A percentile compares a stretch with the other conserved stretches of the same genome.
Evolutionary conservation across 805 yeast genomes (phyloP).

Genomic region (Candida insectalens): DNA sequence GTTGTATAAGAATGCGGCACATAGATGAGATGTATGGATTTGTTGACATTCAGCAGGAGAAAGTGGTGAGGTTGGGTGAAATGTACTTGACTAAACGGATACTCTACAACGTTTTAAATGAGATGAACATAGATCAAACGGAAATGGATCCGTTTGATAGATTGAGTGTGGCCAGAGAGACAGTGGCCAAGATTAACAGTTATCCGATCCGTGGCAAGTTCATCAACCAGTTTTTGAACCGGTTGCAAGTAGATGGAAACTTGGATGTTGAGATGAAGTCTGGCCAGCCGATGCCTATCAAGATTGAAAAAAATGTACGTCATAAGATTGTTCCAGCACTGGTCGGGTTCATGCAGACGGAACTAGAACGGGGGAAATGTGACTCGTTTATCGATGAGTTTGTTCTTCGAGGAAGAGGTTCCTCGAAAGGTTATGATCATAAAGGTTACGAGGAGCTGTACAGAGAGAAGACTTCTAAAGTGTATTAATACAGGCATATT

Average conservation of each 20-base stretch:
- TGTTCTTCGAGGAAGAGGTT: conserved; percentile 16
- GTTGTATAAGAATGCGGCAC: conserved; percentile 1
- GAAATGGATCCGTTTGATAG: too few relatives aligned
- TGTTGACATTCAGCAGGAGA: conserved; percentile 4
- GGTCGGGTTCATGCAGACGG: conserved; percentile 18
- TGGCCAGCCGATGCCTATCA: conserved; percentile 6
- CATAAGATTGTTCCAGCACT: conserved; percentile 13
- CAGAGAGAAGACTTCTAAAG: conserved; percentile 2
- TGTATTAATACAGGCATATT: background rate
- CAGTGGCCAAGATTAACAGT: too few relatives aligned
- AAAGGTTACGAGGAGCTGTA: conserved; percentile 18
- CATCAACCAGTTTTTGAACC: conserved; percentile 14
- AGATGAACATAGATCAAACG: too few relatives aligned
- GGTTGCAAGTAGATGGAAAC: conserved; percentile 2
- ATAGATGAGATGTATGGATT: conserved; percentile 7
- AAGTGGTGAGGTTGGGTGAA: conserved; percentile 7
- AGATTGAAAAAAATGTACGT: conserved; percentile 11
- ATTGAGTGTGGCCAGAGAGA: too few relatives aligned
- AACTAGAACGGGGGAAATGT: conserved; percentile 13
- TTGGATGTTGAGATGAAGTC: background rate
- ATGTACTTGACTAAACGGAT: conserved; percentile 1
- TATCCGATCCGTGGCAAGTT: too few relatives aligned
- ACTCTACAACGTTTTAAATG: too few relatives aligned
- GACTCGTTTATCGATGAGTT: conserved; percentile 19
- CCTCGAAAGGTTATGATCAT: conserved; percentile 13